Evolutionary conservation across 257 asterid species (phyloP).

Genomic region (Knoxia roxburghii): DNA sequence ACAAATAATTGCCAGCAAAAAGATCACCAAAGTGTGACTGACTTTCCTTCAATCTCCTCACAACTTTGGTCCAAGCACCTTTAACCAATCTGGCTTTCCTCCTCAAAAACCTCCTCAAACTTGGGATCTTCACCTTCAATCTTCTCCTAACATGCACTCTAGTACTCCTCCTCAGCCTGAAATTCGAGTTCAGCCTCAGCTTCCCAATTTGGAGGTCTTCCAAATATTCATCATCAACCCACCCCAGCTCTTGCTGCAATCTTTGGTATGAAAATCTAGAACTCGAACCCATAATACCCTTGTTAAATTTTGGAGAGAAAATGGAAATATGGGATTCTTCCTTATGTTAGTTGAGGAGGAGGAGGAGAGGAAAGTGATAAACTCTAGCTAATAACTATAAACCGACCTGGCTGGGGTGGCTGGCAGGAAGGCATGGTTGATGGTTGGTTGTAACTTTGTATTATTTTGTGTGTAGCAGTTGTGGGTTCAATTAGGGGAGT

Average conservation of each 20-base stretch:
- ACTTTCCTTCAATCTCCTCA: conserved; percentile 66
- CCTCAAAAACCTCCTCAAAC: conserved; percentile 33
- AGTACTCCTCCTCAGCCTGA: conserved; percentile 27
- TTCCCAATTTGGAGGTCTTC: conserved; percentile 19
- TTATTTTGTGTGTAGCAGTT: neutral
- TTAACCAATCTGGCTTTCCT: conserved; percentile 40
- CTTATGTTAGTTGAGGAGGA: too few relatives aligned
- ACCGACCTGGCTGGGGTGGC: neutral
- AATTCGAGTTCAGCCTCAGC: conserved; percentile 20
- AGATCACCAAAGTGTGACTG: conserved; percentile 70
- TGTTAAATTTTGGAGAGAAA: neutral
- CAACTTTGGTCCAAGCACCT: conserved; percentile 45
- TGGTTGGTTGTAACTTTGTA: too few relatives aligned
- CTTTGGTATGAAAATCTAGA: conserved; percentile 42
- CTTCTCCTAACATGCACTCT: conserved; percentile 33
- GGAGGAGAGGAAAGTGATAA: too few relatives aligned
- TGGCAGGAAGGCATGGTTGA: neutral
- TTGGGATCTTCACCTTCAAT: conserved; percentile 48
- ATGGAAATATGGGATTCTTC: neutral
- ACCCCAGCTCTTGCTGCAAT: conserved; percentile 30
- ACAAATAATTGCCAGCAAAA: conserved; percentile 82
- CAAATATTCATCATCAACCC: conserved; percentile 37
- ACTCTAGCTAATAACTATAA: too few relatives aligned
- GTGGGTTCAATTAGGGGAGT: neutral
- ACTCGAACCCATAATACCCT: conserved; percentile 4